Base-by-base conservation (phyloP, 495 filamentous ascomycete genomes). In the Oleoguttula mirabilis region DNA sequence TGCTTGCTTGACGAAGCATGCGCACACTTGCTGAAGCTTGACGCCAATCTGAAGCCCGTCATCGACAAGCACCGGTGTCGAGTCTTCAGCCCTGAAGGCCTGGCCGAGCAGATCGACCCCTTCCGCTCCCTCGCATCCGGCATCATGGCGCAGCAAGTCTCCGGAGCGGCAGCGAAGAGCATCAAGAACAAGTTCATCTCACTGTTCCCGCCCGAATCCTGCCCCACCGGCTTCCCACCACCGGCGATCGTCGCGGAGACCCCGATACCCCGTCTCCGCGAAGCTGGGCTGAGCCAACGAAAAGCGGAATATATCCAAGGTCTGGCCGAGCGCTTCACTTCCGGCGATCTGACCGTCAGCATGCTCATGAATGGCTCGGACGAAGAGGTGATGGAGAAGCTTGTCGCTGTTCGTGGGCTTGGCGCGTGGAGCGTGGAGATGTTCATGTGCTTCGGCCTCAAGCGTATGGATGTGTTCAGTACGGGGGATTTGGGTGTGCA, bases 101-200 rank as follows among this genome's bases (percentile, higher is more conserved):
- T 98, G 14, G 74, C 77, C 14, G 88, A 95, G 62, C 64, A 75
- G 48, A 71, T 94, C 47, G 82, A 96, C 59, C 88, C 90, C 3
- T 98, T 95, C 57, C 77, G 76, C 39, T 79, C 77, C 40, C 70
- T 98, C 30, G 70, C 72, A 19, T 82, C 76, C 58, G 80, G 85
- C 34, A 95, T 98, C 51, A 94, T 96, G 45, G 84, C 84, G 32
- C 90, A 98, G 60, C 90, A 98, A 60, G 88, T 98, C 10, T 90
- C 85, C 14, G 85, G 88, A 14, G 84, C 85, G 3, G 90, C 90
- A 2, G 92, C 90, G 19, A 79, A 72, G 44, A 78, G 82, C 3
- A 95, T 98, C 56, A 84, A 85, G 48, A 73, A 72, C 11, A 87
- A 82, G 50, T 96, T 96, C 60, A 65, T 94, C 27, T 66, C 66